Conservation (phyloP, 2,329 filamentous ascomycete species). For the Sclerotinia spermophila region DNA sequence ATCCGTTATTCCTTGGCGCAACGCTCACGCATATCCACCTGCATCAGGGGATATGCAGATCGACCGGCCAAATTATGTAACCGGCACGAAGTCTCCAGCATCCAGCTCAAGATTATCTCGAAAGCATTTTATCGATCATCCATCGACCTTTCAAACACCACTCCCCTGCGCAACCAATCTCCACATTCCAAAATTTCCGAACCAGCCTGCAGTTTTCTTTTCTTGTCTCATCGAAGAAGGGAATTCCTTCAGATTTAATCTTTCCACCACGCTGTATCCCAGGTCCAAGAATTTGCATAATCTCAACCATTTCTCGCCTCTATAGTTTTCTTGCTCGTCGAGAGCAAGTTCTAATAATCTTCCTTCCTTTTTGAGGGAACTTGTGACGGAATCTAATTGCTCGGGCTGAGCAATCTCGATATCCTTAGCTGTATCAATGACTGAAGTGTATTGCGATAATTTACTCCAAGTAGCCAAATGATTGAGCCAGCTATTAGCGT, state of each 20-base stretch:
- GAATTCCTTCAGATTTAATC: slow-evolving; percentile 18
- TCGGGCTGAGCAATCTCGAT: neutral
- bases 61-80: too few species aligned
- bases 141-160: neutral
- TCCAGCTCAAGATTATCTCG: neutral
- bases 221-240: neutral
- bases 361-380: neutral
- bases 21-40: neutral
- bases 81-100: neutral
- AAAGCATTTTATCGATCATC: neutral
- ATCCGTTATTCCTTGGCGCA: neutral
- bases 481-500: slow-evolving; percentile 15
- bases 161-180: slow-evolving; percentile 5
- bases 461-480: slow-evolving; percentile 12
- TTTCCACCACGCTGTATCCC: slow-evolving; percentile 18
- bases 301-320: slow-evolving; percentile 17
- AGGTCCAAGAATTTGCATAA: slow-evolving; percentile 15
- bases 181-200: neutral
- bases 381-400: neutral
- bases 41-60: neutral
- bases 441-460: neutral
- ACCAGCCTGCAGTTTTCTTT: neutral
- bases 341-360: slow-evolving; percentile 10
- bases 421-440: neutral
- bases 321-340: slow-evolving; percentile 3